Evolutionary conservation across 257 asterid species (phyloP).

Genomic region (Galeopsis tetrahit): DNA sequence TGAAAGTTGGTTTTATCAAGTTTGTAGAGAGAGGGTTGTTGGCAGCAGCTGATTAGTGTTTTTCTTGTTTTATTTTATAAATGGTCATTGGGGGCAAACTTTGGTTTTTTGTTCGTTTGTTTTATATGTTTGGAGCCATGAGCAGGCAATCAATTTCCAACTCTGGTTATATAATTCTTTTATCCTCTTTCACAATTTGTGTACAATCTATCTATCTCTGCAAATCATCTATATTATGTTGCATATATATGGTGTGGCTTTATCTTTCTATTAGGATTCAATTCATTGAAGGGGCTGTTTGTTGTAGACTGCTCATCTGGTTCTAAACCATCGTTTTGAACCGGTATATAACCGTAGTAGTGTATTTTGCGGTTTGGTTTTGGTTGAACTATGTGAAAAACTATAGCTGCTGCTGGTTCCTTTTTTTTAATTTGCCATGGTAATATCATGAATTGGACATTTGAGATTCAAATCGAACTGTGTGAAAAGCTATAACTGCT

Average conservation of each 20-base stretch:
- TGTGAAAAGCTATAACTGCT: no score
- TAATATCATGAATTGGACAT: no score
- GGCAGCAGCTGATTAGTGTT: slow-evolving; percentile 30
- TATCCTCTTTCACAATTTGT: background rate
- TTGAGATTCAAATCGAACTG: no score
- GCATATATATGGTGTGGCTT: background rate
- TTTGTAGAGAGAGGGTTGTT: slow-evolving; percentile 30
- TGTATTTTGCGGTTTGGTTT: no score
- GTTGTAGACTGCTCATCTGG: no score
- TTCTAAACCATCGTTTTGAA: no score
- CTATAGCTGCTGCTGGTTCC: no score
- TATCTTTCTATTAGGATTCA: background rate
- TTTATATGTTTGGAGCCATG: slow-evolving; percentile 27
- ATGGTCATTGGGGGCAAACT: slow-evolving; percentile 31
- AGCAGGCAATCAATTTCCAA: slow-evolving; percentile 39
- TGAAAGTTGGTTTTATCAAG: slow-evolving; percentile 33
- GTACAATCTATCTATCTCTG: background rate
- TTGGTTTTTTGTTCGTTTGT: slow-evolving; percentile 27
- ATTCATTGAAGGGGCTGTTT: no score
- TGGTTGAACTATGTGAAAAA: no score
- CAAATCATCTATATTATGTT: no score
- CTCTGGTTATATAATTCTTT: slow-evolving; percentile 34
- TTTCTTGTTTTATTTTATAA: background rate
- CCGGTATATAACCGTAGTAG: no score
- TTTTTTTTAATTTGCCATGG: no score